Base-by-base conservation (phyloP, 2,329 filamentous ascomycete genomes). In the Plectosphaerella cucumerina region DNA sequence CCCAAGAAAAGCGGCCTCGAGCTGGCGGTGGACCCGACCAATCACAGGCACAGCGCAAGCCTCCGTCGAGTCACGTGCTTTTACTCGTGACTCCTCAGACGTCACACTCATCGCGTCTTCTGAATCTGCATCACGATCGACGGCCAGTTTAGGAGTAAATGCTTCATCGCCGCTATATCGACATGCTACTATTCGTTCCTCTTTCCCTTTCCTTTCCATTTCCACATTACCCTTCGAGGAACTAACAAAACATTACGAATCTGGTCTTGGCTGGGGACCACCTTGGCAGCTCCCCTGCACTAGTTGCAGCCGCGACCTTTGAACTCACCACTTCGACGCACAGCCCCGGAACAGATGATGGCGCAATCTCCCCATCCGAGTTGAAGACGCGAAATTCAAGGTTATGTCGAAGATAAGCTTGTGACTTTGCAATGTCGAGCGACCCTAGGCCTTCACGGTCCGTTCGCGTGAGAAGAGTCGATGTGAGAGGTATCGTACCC, bases 401-500 rank as follows among this genome's bases (percentile, higher is more conserved):
- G 6, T 62, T 56, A 4, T 65, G 51, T 21, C 58, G 58, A n/a
- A 81, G 65, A 53, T n/a, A 73, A 77, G 1, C 73, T 70, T 66
- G 62, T 3, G 73, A 67, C 8, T 63, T 64, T 0, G 56, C 57
- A 0, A 67, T 59, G 3, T 68, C 65, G 18, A 80, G 60, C 53
- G 68, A 63, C 2, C 57, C 47, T n/a, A 80, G 53, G 14, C 58
- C 58, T 6, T 69, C 67, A 0, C 59, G 59, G 1, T 62, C 62
- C 4, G 78, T 65, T 60, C 72, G 67, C 44, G 70, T 66, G 54
- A 77, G 65, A 49, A 83, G 59, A 4, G 72, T 70, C 6, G 70
- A 69, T 2, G 80, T 82, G 54, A 83, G 58, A 1, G 80, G 80
- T 12, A 80, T 64, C 0, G 77, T 75, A 2, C 78, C 76, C 1